Conservation (phyloP, 2,329 filamentous ascomycete species). For the Cladophialophora immunda region DNA sequence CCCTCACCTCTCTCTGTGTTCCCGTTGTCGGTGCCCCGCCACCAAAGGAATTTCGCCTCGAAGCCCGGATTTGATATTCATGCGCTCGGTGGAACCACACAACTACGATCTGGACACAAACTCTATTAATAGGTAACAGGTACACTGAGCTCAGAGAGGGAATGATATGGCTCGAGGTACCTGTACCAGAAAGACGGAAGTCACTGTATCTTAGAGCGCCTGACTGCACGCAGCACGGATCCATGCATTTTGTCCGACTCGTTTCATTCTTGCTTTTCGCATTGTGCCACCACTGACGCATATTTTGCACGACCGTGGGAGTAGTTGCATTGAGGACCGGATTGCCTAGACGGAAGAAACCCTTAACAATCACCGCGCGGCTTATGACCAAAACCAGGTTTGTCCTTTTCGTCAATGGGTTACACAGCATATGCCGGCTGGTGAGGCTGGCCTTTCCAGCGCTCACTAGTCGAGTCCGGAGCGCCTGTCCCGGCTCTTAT, state of each 20-base stretch:
- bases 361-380: conserved; percentile 7
- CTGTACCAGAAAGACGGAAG: conserved; percentile 15
- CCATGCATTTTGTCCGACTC: not conserved
- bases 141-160: conserved; percentile 6
- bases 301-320: conserved; percentile 10
- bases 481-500: not conserved
- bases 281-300: conserved; percentile 6
- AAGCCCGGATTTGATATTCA: not conserved
- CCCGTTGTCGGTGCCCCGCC: not conserved
- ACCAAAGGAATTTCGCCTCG: not conserved
- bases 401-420: conserved; percentile 8
- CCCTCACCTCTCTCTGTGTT: not conserved
- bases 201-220: conserved; percentile 13
- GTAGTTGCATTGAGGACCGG: conserved; percentile 4
- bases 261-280: conserved; percentile 4
- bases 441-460: not conserved
- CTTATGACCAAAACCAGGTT: conserved; percentile 5
- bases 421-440: conserved; percentile 12
- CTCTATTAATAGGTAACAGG: conserved; percentile 20
- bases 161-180: conserved; percentile 13
- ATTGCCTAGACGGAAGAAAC: conserved; percentile 7
- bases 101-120: conserved; percentile 6
- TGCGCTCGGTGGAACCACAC: not conserved
- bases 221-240: conserved; percentile 2
- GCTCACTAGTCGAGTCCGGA: not conserved